Conservation (phyloP, 2,329 filamentous ascomycete species). For the Scedosporium boydii region DNA sequence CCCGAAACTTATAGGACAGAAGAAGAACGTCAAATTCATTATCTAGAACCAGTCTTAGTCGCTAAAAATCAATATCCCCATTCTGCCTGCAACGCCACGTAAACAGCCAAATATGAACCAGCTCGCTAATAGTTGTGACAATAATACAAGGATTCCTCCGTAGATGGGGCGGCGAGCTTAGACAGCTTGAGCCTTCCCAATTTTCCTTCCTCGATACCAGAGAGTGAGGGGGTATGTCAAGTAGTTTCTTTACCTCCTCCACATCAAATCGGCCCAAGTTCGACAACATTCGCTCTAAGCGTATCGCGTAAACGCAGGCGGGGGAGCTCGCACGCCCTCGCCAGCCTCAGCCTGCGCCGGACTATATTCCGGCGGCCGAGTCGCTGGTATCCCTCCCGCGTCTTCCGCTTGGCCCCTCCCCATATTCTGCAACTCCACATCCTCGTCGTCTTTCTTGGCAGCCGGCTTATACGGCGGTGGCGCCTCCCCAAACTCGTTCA, state of each 20-base stretch:
- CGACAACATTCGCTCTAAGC: not conserved
- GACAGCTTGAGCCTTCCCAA: not conserved
- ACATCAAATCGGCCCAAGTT: not conserved
- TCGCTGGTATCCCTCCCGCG: not conserved
- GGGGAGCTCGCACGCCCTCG: not conserved
- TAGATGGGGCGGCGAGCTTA: not conserved
- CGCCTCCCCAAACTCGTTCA: conserved; percentile 55
- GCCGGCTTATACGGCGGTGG: conserved; percentile 48
- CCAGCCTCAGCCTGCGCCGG: not conserved
- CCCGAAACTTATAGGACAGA: no score
- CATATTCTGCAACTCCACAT: conserved; percentile 3
- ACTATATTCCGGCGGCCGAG: not conserved
- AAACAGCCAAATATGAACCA: not conserved
- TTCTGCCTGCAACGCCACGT: not conserved
- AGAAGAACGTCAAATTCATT: not conserved
- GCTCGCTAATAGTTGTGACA: not conserved
- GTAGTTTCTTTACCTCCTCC: not conserved
- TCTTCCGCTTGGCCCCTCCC: not conserved
- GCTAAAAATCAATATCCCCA: not conserved
- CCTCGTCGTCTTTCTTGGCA: conserved; percentile 17
- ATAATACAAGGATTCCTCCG: not conserved
- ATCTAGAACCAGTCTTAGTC: not conserved
- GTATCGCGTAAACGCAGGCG: not conserved
- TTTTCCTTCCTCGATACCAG: not conserved
- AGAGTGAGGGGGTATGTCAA: not conserved